Percentiles rank a stretch among this genome's conserved stretches.
Conservation (phyloP, 108 stramenopile species). For the Cyclostephanos tholiformis region DNA sequence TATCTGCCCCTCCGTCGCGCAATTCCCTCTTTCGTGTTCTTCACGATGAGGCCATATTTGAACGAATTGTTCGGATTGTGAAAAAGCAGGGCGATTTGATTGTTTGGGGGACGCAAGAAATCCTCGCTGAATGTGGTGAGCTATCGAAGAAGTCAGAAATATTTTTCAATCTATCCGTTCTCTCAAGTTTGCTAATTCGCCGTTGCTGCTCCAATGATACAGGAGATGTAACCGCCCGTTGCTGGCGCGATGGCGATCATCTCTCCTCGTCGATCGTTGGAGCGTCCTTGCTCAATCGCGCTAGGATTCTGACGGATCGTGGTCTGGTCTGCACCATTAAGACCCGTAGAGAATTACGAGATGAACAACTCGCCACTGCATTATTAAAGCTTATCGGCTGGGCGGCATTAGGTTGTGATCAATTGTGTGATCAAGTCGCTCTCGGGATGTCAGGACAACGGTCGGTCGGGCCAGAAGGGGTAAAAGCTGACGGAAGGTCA, state of each 20-base stretch:
- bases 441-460: conserved; percentile 42
- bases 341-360: conserved; percentile 61
- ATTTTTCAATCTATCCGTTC: not conserved
- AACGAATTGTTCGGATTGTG: conserved; percentile 58
- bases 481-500: conserved; percentile 47
- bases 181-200: not conserved
- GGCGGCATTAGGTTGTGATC: conserved; percentile 75
- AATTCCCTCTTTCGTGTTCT: conserved; percentile 34
- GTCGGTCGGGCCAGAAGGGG: not conserved
- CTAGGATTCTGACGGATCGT: conserved; percentile 48
- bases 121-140: conserved; percentile 60
- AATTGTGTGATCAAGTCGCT: conserved; percentile 66
- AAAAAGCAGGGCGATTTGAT: conserved; percentile 72
- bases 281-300: conserved; percentile 64
- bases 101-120: conserved; percentile 83
- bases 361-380: conserved; percentile 74
- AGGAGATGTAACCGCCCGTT: conserved; percentile 48
- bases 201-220: not conserved
- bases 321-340: conserved; percentile 71
- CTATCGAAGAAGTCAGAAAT: not conserved
- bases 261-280: conserved; percentile 63
- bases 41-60: conserved; percentile 52
- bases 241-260: conserved; percentile 79
- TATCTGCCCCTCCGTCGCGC: not conserved
- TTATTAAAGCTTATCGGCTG: conserved; percentile 68